Percentiles rank a stretch among this genome's conserved stretches.
These are phyloP conservation scores for Debaryomyces hansenii DNA, from an alignment of 805 yeast species.

Conservation along the genomic window DNA sequence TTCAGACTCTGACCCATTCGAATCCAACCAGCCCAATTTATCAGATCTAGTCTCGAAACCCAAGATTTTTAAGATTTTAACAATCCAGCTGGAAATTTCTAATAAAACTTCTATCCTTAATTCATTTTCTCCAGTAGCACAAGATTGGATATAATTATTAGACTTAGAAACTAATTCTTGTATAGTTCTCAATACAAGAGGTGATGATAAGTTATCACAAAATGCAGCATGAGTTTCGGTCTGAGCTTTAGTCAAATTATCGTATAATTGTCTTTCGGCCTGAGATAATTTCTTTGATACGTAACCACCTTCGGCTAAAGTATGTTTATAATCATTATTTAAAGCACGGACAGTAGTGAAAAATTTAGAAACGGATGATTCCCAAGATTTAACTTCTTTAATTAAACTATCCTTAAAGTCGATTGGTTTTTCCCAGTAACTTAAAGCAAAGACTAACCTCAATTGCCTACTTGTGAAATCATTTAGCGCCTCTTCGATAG, in stretches of 20 bases:
- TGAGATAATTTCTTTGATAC: slow-evolving; percentile 62
- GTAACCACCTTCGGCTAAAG: slow-evolving; percentile 43
- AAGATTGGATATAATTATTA: slow-evolving; percentile 64
- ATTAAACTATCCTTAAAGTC: slow-evolving; percentile 87
- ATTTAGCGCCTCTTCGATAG: slow-evolving; percentile 84
- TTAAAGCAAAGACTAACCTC: slow-evolving; percentile 85
- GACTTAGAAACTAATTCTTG: slow-evolving; percentile 67
- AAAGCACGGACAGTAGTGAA: slow-evolving; percentile 87
- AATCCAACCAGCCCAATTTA: slow-evolving; percentile 76
- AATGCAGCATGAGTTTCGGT: slow-evolving; percentile 69
- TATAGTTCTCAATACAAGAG: slow-evolving; percentile 65
- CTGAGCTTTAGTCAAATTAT: slow-evolving; percentile 52
- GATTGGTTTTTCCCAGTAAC: slow-evolving; percentile 88
- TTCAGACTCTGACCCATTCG: slow-evolving; percentile 14
- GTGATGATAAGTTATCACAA: slow-evolving; percentile 86
- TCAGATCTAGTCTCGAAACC: slow-evolving; percentile 78
- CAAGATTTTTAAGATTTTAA: slow-evolving; percentile 64
- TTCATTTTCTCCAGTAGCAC: slow-evolving; percentile 43
- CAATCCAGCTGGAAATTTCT: slow-evolving; percentile 66
- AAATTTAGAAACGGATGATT: slow-evolving; percentile 74
- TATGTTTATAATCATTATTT: slow-evolving; percentile 60
- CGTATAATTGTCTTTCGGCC: slow-evolving; percentile 56
- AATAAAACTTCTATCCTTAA: slow-evolving; percentile 65
- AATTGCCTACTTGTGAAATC: slow-evolving; percentile 77
- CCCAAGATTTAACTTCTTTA: slow-evolving; percentile 74